Base-by-base conservation (phyloP, 345 rosid species). In the Reutealis trisperma region DNA sequence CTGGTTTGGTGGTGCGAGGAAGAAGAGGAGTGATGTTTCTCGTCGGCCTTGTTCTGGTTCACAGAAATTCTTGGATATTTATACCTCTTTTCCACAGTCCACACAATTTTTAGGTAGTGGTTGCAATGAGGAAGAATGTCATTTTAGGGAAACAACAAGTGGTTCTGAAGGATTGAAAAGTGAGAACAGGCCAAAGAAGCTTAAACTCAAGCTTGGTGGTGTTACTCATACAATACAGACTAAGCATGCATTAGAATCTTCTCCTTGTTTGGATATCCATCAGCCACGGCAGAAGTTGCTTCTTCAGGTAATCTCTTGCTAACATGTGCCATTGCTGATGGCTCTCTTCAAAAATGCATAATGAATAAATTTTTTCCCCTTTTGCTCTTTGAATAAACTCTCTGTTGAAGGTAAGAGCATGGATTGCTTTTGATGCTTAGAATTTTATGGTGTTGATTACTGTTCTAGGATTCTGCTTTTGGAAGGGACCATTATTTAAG, bases 171-270 rank as follows among this genome's bases (percentile, higher is more conserved):
- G 74, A 61, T 10, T 49, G 22, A 72, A 47, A 61, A 67, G 74
- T 72, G 67, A 72, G 71, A 81, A 62, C 25, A 72, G 34, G 73
- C 41, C 41, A 22, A 72, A 61, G 73, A 81, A 81, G 77, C 80
- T 81, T 37, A 81, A 81, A 68, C 77, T 81, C 65, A 81, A 77
- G 71, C 74, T 81, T 41, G 84, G 84, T 24, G 84, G 84, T 42
- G 65, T 77, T 41, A 72, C 77, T 73, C 80, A 72, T 49, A 76
- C 80, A 7, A 72, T 81, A 71, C 80, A 77, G 42, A 30, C 84
- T 37, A 76, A 77, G 32, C 45, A 76, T 66, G 65, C 70, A 13
- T 37, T 71, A 47, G 80, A 62, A 72, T 62, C 83, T 19, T 54
- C 55, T 41, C 75, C 19, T 12, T 55, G 16, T 69, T 24, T 27